Conservation (phyloP, 805 yeast genomes). For the Wickerhamomyces chaumierensis region DNA sequence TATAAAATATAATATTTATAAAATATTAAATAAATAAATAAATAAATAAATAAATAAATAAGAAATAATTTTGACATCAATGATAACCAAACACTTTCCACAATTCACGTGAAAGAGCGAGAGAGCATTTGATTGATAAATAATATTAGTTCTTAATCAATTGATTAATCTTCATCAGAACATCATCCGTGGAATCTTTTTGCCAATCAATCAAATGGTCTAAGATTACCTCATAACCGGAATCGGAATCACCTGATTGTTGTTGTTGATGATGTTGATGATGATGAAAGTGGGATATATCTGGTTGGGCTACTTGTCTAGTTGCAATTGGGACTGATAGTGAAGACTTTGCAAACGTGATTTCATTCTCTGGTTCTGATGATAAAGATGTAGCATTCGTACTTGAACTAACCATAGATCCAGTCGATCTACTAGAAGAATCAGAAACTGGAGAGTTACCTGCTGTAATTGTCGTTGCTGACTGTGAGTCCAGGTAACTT, state of each 20-base stretch:
- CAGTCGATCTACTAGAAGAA: not conserved
- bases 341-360: too few species aligned
- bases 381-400: conserved; percentile 1
- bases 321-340: too few species aligned
- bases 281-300: too few species aligned
- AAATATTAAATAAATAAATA: too few species aligned
- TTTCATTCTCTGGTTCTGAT: too few species aligned
- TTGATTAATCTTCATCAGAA: conserved; percentile 18
- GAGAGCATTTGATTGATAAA: too few species aligned
- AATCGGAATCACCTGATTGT: conserved; percentile 7
- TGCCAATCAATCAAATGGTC: conserved; percentile 22
- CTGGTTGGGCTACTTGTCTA: not conserved
- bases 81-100: too few species aligned
- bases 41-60: not conserved
- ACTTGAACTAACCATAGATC: not conserved
- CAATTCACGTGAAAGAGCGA: too few species aligned
- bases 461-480: too few species aligned
- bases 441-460: not conserved
- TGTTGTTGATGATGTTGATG: not conserved
- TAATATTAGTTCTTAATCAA: not conserved
- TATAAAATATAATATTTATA: too few species aligned
- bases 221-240: conserved; percentile 18
- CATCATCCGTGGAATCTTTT: conserved; percentile 23
- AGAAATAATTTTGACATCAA: too few species aligned
- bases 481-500: not conserved